Evolutionary conservation across 306 rosid species (phyloP), one percentile per base, ranked within the genome.

Genomic region (Cucumis hystrix): DNA sequence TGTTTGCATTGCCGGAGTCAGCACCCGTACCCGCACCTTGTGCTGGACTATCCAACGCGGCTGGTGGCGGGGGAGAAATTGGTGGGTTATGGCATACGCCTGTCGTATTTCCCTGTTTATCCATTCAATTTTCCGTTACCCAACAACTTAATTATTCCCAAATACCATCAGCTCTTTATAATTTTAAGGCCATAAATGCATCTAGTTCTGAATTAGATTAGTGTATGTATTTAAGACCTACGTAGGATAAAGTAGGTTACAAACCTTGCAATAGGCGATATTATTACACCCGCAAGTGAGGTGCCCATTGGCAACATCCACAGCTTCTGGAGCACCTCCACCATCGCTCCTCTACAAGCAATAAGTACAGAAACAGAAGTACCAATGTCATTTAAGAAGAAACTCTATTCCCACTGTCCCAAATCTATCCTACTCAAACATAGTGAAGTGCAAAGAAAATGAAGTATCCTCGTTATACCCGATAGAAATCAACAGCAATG

Each of bases 211-310:
- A 28, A 28, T 28, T 28, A 0, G 16, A 47, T 28, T 25, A 69
- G 75, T 43, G 10, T 23, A 28, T 23, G 12, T 39, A 33, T 25
- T 60, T 11, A 25, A 25, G 13, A 4, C 1, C 28, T 23, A 21
- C 37, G 4, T 20, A 13, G 55, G 35, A 21, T 47, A 45, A 6
- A 61, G 28, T 43, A 30, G 41, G 74, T 74, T 58, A 40, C 77
- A 63, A 74, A 96, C 99, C 99, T 91, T 96, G 98, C 99, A 96
- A 82, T 87, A 96, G 51, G 96, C 89, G 76, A 96, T 91, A 86
- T 39, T 89, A 68, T 82, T 93, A 81, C 99, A 96, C 4, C 99
- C 99, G 74, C 99, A 92, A 59, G 96, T 87, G 80, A 92, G 89
- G 77, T 91, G 99, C 47, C 99, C 99, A 20, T 88, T 96, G 37